These are phyloP conservation scores for Ceraceosorus guamensis DNA, from an alignment of 1,284 basidiomycete genomes.

Conservation along the genomic window DNA sequence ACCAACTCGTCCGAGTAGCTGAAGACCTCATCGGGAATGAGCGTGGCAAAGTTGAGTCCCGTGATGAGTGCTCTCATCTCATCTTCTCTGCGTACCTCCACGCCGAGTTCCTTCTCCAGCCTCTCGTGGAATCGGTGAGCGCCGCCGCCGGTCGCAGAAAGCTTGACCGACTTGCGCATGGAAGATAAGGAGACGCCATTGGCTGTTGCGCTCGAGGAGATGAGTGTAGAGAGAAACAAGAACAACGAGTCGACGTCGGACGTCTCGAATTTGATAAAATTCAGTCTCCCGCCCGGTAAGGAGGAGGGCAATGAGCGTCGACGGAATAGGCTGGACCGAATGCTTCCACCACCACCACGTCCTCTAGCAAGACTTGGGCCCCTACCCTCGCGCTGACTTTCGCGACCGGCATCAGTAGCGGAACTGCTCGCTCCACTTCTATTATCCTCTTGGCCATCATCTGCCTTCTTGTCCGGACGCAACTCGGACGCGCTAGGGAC, in stretches of 20 bases:
- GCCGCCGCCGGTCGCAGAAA: conserved; percentile 96
- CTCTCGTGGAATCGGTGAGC: conserved; percentile 88
- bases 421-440: neutral
- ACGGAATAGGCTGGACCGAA: conserved; percentile 32
- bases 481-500: conserved; percentile 6
- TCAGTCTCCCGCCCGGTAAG: conserved; percentile 78
- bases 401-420: conserved; percentile 13
- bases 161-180: conserved; percentile 88
- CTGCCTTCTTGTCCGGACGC: neutral
- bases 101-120: conserved; percentile 66
- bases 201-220: conserved; percentile 74
- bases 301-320: conserved; percentile 37
- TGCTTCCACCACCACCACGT: neutral
- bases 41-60: conserved; percentile 89
- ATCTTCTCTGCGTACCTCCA: conserved; percentile 80
- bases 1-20: conserved; percentile 98
- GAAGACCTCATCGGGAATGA: conserved; percentile 96
- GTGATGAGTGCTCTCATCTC: conserved; percentile 99
- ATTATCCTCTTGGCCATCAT: neutral
- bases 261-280: conserved; percentile 97
- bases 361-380: too few species aligned
- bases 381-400: too few species aligned
- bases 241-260: conserved; percentile 74
- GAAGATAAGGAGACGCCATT: conserved; percentile 81
- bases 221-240: conserved; percentile 77